Conservation (phyloP, 768 basidiomycete genomes). For the Lactarius sanguifluus region DNA sequence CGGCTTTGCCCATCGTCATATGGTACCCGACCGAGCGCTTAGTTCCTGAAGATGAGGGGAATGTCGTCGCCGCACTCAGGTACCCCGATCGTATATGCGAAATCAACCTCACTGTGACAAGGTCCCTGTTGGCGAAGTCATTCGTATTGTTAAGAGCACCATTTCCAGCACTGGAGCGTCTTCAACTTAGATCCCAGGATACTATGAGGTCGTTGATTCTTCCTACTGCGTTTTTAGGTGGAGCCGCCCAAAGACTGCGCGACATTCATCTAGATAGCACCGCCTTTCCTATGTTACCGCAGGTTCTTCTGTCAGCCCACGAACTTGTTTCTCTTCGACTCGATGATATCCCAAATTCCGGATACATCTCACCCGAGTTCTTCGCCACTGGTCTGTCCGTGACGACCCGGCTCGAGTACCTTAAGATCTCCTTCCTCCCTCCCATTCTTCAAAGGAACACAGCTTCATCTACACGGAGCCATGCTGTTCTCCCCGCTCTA, state of each 20-base stretch:
- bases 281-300: slow-evolving; percentile 10
- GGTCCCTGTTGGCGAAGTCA: neutral
- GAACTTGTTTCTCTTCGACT: slow-evolving; percentile 12
- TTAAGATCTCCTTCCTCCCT: slow-evolving; percentile 1
- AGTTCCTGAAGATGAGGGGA: neutral
- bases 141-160: neutral
- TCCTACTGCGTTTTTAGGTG: slow-evolving; percentile 2
- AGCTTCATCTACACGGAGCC: neutral
- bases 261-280: neutral
- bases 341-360: slow-evolving; percentile 8
- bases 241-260: neutral
- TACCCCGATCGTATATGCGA: slow-evolving; percentile 2
- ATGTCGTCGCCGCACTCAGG: slow-evolving; percentile 12
- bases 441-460: neutral
- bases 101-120: neutral
- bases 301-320: neutral
- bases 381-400: neutral
- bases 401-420: neutral
- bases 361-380: slow-evolving; percentile 10
- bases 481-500: slow-evolving; percentile 1
- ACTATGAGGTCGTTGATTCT: neutral
- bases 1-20: neutral
- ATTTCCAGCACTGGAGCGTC: neutral
- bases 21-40: neutral
- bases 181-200: neutral